These are phyloP conservation scores for Monosporozyma unispora DNA, from an alignment of 805 yeast genomes.

Conservation along the genomic window DNA sequence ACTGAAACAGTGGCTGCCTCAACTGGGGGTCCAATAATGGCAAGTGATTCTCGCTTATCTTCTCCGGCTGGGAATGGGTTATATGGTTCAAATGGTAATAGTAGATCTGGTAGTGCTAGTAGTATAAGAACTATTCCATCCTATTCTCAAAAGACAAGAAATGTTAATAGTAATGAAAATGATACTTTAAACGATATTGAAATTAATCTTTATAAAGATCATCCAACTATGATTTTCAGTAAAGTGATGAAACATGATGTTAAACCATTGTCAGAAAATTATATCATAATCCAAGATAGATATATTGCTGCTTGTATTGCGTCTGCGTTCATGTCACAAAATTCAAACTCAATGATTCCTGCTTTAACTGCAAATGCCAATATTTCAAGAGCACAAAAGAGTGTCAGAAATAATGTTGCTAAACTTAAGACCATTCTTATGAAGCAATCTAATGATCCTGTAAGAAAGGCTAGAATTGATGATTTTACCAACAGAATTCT, in stretches of 20 bases:
- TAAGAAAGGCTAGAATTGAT: conserved; percentile 17
- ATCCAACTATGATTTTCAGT: conserved; percentile 25
- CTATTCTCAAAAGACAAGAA: conserved; percentile 3
- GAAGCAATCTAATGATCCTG: conserved; percentile 17
- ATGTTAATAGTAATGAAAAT: conserved; percentile 3
- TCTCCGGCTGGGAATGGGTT: neutral
- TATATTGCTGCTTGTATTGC: conserved; percentile 24
- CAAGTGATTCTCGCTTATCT: neutral
- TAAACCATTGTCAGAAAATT: conserved; percentile 28
- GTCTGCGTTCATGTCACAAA: conserved; percentile 21
- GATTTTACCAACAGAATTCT: conserved; percentile 24
- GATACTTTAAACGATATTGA: conserved; percentile 9
- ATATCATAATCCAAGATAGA: conserved; percentile 23
- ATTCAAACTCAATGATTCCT: conserved; percentile 23
- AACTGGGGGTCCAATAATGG: neutral
- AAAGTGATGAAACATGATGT: conserved; percentile 27
- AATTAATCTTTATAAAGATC: conserved; percentile 21
- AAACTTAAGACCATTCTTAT: conserved; percentile 21
- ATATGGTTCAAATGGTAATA: neutral
- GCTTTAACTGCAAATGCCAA: conserved; percentile 22
- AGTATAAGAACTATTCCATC: neutral
- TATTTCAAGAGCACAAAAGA: conserved; percentile 21
- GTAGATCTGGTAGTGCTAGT: neutral
- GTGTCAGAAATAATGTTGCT: conserved; percentile 15
- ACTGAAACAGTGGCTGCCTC: neutral